These are phyloP conservation scores for Nymphaea colorata DNA, from an alignment of 164 flowering plant genomes.

Conservation along the genomic window DNA sequence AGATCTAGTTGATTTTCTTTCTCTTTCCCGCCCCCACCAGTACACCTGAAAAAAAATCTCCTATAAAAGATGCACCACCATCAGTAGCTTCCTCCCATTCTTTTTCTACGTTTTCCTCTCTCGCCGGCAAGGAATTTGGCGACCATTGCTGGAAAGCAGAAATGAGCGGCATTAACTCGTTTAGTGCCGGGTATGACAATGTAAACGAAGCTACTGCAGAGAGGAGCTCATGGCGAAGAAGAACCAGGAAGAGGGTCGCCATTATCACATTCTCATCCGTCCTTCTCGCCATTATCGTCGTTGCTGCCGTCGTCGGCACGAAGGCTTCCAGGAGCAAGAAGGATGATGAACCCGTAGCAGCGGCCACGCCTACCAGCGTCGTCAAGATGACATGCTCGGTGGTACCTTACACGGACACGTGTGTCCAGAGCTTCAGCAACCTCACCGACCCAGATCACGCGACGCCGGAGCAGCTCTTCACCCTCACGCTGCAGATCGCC, in stretches of 20 bases:
- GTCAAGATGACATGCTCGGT: conserved; percentile 40
- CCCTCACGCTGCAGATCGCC: conserved; percentile 33
- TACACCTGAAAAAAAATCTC: too few species aligned
- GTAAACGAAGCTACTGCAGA: conserved; percentile 32
- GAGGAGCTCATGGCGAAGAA: conserved; percentile 22
- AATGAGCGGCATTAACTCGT: too few species aligned
- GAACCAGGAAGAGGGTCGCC: conserved; percentile 29
- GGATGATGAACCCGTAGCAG: neutral
- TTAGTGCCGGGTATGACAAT: conserved; percentile 26
- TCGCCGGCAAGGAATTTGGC: too few species aligned
- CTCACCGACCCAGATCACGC: conserved; percentile 2
- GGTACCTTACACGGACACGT: conserved; percentile 40
- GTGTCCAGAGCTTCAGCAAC: conserved; percentile 27
- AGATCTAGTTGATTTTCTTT: too few species aligned
- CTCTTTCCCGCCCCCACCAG: too few species aligned
- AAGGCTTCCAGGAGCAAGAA: neutral
- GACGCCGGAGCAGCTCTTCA: conserved; percentile 33
- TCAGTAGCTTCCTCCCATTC: too few species aligned
- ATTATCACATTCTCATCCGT: conserved; percentile 39
- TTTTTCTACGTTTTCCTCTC: too few species aligned
- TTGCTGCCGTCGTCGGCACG: conserved; percentile 42
- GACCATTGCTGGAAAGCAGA: too few species aligned
- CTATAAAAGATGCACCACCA: too few species aligned
- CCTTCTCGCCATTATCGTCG: conserved; percentile 29
- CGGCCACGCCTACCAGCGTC: conserved; percentile 3